These are phyloP conservation scores for Umbellularia californica DNA, from an alignment of 164 flowering plant species.

Conservation along the genomic window DNA sequence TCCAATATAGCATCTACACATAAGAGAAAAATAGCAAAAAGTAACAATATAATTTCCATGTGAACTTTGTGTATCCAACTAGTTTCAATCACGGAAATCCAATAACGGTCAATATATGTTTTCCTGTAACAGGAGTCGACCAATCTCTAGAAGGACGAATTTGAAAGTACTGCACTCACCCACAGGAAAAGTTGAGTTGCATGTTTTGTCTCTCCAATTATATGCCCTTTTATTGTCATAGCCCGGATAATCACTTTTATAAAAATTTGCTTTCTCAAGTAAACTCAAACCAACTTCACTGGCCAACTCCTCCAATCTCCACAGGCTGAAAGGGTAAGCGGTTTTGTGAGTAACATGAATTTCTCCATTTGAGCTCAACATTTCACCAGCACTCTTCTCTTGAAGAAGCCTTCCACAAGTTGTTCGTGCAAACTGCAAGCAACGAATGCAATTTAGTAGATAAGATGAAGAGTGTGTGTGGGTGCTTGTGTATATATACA, in stretches of 20 bases:
- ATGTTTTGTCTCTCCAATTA: not conserved
- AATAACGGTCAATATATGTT: no score
- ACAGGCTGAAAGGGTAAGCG: constrained; percentile 26
- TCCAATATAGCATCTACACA: no score
- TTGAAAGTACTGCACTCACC: no score
- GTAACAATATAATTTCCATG: no score
- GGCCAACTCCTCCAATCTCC: constrained; percentile 33
- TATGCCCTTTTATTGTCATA: constrained; percentile 34
- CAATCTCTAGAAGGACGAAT: no score
- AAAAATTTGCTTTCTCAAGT: constrained; percentile 16
- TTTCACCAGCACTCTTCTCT: constrained; percentile 25
- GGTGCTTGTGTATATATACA: no score
- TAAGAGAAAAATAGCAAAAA: no score
- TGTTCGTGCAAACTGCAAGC: constrained; percentile 22
- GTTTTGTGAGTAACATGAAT: constrained; percentile 41
- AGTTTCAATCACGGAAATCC: no score
- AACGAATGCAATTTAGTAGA: not conserved
- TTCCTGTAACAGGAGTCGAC: no score
- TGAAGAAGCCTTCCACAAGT: constrained; percentile 28
- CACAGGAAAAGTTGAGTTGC: no score
- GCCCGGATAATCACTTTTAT: constrained; percentile 30
- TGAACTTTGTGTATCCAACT: no score
- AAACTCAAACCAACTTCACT: constrained; percentile 23
- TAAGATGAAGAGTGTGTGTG: no score
- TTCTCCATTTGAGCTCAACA: constrained; percentile 33